Conservation (phyloP, 768 basidiomycete genomes). For the Kwoniella newhampshirensis region DNA sequence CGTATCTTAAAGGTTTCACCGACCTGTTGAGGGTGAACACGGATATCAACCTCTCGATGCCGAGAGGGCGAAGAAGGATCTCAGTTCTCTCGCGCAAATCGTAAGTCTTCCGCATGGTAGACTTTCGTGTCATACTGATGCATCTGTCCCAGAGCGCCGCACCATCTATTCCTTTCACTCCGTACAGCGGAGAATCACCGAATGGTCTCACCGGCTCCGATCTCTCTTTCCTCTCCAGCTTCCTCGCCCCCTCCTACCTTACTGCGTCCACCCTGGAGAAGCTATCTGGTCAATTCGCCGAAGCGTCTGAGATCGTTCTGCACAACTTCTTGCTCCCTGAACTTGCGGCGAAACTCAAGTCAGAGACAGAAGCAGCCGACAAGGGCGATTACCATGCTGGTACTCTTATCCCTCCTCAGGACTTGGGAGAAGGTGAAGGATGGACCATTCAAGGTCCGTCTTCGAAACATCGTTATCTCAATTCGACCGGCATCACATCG, state of each 20-base stretch:
- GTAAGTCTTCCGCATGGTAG: slow-evolving; percentile 58
- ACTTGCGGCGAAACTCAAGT: slow-evolving; percentile 68
- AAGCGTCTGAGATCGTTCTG: slow-evolving; percentile 83
- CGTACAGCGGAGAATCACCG: slow-evolving; percentile 53
- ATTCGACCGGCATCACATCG: slow-evolving; percentile 60
- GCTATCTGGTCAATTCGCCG: slow-evolving; percentile 74
- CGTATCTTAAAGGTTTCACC: slow-evolving; percentile 64
- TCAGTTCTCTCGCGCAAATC: slow-evolving; percentile 85
- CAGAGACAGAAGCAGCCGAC: slow-evolving; percentile 65
- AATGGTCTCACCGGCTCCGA: slow-evolving; percentile 57
- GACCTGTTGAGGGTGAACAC: slow-evolving; percentile 84
- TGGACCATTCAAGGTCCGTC: slow-evolving; percentile 85
- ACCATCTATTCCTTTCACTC: slow-evolving; percentile 52
- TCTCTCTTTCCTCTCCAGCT: slow-evolving; percentile 72
- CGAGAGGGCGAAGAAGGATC: slow-evolving; percentile 58
- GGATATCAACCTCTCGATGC: slow-evolving; percentile 65
- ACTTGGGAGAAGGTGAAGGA: slow-evolving; percentile 60
- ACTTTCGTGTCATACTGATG: neutral
- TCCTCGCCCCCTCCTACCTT: slow-evolving; percentile 87
- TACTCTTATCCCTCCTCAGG: slow-evolving; percentile 64
- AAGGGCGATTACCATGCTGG: slow-evolving; percentile 59
- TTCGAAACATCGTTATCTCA: slow-evolving; percentile 90
- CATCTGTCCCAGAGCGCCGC: slow-evolving; percentile 38
- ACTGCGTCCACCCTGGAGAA: slow-evolving; percentile 75
- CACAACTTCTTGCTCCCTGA: slow-evolving; percentile 75